Evolutionary conservation across 2,329 filamentous ascomycete species (phyloP).

Genomic region (Fusarium marasasianum): DNA sequence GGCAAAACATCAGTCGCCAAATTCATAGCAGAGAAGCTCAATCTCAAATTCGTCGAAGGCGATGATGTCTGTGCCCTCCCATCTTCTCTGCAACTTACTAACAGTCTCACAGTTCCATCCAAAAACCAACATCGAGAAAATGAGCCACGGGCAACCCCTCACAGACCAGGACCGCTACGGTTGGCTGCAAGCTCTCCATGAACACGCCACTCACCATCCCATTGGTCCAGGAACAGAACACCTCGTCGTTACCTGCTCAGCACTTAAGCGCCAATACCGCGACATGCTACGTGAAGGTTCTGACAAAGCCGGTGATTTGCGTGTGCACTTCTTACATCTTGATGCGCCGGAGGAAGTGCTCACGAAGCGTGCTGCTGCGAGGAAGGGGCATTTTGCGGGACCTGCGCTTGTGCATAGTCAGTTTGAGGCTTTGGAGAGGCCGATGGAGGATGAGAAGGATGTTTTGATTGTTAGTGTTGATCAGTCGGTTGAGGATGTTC

Average conservation of each 20-base stretch:
- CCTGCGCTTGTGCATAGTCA: constrained; percentile 16
- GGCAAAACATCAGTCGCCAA: constrained; percentile 25
- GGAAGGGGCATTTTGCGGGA: constrained; percentile 20
- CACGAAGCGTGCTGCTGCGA: neutral
- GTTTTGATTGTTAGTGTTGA: constrained; percentile 19
- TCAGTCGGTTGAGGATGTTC: constrained; percentile 10
- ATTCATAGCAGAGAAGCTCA: constrained; percentile 8
- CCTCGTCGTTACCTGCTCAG: constrained; percentile 28
- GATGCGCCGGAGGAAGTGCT: constrained; percentile 24
- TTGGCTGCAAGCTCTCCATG: constrained; percentile 10
- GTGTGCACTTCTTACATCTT: constrained; percentile 21
- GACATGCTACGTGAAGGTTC: constrained; percentile 23
- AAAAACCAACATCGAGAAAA: constrained; percentile 25
- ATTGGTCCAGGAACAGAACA: constrained; percentile 22
- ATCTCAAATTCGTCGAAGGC: constrained; percentile 27
- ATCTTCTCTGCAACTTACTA: neutral
- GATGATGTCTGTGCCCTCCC: neutral
- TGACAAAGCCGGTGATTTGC: constrained; percentile 11
- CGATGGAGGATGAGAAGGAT: neutral
- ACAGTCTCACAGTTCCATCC: constrained; percentile 7
- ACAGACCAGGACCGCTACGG: constrained; percentile 14
- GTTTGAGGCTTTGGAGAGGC: constrained; percentile 11
- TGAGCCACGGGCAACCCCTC: constrained; percentile 21
- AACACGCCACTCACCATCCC: constrained; percentile 16
- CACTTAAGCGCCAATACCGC: constrained; percentile 16